Evolutionary conservation across 768 basidiomycete species (phyloP).

Genomic region (Suillus placidus): DNA sequence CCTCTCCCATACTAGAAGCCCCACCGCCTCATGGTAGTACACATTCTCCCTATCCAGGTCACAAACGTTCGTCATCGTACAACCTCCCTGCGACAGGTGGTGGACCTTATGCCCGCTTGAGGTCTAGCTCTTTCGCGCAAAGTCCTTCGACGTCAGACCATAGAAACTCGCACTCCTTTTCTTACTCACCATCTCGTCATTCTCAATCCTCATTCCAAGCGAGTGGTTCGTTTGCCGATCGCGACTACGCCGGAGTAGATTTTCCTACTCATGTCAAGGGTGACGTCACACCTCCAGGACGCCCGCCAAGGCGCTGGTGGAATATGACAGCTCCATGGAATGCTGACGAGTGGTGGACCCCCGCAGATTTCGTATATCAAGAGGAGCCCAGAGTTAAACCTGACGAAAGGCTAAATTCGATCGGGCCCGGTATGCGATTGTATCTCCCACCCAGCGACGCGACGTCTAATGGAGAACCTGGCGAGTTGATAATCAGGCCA

Average conservation of each 20-base stretch:
- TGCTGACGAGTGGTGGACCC: neutral
- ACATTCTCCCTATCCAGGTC: neutral
- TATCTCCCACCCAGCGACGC: neutral
- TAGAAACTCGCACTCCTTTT: neutral
- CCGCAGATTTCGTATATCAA: constrained; percentile 1
- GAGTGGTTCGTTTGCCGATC: neutral
- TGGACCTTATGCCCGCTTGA: neutral
- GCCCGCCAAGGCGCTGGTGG: constrained; percentile 1
- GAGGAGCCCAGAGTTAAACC: neutral
- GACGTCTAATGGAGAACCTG: neutral
- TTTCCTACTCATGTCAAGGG: neutral
- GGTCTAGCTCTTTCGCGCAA: neutral
- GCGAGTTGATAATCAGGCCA: neutral
- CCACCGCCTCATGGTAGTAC: neutral
- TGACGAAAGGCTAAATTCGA: neutral
- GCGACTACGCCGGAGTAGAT: neutral
- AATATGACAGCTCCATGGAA: neutral
- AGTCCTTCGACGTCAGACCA: neutral
- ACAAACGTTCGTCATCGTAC: neutral
- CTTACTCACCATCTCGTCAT: neutral
- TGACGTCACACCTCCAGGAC: neutral
- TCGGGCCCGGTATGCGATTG: neutral
- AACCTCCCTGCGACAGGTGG: neutral
- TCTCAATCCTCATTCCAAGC: neutral
- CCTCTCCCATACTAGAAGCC: neutral